Conservation (phyloP, 352 stramenopile species). For the Globisporangium heterothallicum region DNA sequence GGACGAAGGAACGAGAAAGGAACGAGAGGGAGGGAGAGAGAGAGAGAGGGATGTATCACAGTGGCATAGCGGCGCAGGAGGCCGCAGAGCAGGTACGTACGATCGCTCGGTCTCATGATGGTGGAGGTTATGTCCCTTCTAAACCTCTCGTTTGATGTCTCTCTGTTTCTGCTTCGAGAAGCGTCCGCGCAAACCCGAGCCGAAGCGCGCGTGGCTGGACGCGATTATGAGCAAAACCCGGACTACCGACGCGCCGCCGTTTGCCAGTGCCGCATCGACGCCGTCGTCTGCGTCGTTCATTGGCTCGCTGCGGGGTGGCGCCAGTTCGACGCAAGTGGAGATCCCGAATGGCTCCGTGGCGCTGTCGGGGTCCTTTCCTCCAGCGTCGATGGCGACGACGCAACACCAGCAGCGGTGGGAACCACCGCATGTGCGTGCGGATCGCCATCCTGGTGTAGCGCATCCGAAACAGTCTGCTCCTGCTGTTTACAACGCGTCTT, state of each 20-base stretch:
- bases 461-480: not conserved
- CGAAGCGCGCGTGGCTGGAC: slow-evolving; percentile 66
- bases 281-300: slow-evolving; percentile 7
- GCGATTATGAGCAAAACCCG: slow-evolving; percentile 68
- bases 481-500: not conserved
- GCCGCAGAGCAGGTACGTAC: not conserved
- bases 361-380: not conserved
- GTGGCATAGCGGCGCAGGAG: not conserved
- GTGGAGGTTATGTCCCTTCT: not conserved
- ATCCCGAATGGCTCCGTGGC: not conserved
- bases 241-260: slow-evolving; percentile 13
- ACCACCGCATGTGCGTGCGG: not conserved
- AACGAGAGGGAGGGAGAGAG: not conserved
- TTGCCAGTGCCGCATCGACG: slow-evolving; percentile 9
- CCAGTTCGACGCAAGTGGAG: not conserved
- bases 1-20: not conserved
- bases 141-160: not conserved
- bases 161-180: slow-evolving; percentile 7
- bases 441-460: not conserved
- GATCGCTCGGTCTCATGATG: not conserved
- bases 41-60: not conserved
- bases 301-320: not conserved
- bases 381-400: not conserved
- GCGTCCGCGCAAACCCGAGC: slow-evolving; percentile 22
- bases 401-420: slow-evolving; percentile 10